Percentiles rank a stretch among this genome's conserved stretches.
Conservation (phyloP, 352 stramenopile genomes). For the Globisporangium emineosum region DNA sequence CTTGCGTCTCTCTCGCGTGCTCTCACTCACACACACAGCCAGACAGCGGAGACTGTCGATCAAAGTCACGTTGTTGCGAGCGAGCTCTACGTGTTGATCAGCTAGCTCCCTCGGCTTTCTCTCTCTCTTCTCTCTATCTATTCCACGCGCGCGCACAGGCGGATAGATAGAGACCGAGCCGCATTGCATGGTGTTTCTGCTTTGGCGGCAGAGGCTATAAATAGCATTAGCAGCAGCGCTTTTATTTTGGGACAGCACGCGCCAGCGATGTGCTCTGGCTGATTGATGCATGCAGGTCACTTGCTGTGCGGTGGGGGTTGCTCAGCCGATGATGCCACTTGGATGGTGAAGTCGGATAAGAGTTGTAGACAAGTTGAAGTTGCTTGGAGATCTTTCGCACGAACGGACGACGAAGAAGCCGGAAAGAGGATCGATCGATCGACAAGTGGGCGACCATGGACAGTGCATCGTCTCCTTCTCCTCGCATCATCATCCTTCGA, state of each 20-base stretch:
- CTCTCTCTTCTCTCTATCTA: not conserved
- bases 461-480: no score
- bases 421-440: not conserved
- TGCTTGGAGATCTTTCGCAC: constrained; percentile 1
- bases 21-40: no score
- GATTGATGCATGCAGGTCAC: not conserved
- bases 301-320: not conserved
- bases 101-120: no score
- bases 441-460: constrained; percentile 8
- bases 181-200: not conserved
- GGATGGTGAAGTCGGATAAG: not conserved
- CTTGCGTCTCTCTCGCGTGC: not conserved
- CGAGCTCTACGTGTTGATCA: no score
- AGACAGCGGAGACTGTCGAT: not conserved
- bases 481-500: not conserved
- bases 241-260: no score
- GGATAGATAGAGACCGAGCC: not conserved
- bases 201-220: not conserved
- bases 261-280: no score
- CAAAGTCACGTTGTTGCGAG: no score
- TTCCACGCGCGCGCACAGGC: no score
- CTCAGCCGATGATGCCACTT: not conserved
- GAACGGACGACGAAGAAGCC: constrained; percentile 1
- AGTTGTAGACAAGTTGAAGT: not conserved
- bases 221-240: not conserved